Evolutionary conservation across 208 protist genomes (phyloP), one percentile per base, ranked within the genome.

Genomic region (Trypanosoma cruzi): DNA sequence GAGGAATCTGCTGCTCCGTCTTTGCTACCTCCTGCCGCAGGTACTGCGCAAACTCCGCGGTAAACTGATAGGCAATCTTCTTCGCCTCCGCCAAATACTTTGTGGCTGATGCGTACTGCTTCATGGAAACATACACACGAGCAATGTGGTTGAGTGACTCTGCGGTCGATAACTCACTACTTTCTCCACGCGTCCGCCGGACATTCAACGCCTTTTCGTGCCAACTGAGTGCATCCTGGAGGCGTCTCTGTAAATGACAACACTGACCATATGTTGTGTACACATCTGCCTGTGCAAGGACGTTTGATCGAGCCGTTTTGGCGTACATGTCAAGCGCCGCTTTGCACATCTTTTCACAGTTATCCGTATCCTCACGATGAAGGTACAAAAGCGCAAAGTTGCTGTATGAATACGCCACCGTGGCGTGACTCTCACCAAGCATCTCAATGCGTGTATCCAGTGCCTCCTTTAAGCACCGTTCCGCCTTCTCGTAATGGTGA

Each of bases 321-420:
- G 56, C 69, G 79, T 96, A 96, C 86, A 96, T 93, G 67, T 93
- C 85, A 6, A 96, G 73, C 46, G 91, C 81, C 36, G 59, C 59
- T 28, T 73, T 65, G 64, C 81, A 89, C 86, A 94, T 93, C 56
- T 89, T 89, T 69, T 93, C 86, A 68, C 88, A 93, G 53, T 91
- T 73, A 26, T 74, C 80, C 44, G 70, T 79, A 40, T 94, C 82
- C 70, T 94, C 73, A 16, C 81, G 79, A 36, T 92, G 86, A 6
- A 94, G 75, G 70, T 96, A 84, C 18, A 96, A 80, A 0, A 96
- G 73, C 0, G 79, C 81, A 56, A 96, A 93, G 78, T 96, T 96
- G 76, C 86, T 93, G 79, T 96, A 96, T 28, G 82, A 90, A 80
- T 96, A 96, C n/a, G 88, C 91, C 42, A 96, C 85, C 18, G 86